Evolutionary conservation across 768 basidiomycete genomes (phyloP).

Genomic region (Suillus americanus): DNA sequence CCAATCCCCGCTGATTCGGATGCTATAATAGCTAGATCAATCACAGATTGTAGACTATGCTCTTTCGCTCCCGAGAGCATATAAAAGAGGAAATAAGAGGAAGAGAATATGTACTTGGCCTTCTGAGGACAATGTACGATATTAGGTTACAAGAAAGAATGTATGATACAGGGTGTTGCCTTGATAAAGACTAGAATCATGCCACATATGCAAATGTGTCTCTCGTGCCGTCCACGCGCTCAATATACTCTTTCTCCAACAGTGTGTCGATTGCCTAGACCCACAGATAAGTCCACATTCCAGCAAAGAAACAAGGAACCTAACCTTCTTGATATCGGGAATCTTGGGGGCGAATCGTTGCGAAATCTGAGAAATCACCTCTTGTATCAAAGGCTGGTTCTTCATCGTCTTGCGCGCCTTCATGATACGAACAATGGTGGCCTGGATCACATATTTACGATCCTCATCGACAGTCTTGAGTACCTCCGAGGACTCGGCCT

Average conservation of each 20-base stretch:
- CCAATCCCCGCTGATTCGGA: not conserved
- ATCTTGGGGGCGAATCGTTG: conserved; percentile 91
- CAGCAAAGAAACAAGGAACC: not conserved
- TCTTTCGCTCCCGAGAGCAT: not conserved
- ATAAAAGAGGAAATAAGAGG: not conserved
- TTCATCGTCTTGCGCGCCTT: conserved; percentile 95
- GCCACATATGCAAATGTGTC: conserved; percentile 58
- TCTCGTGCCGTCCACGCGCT: conserved; percentile 87
- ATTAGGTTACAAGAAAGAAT: not conserved
- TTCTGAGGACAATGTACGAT: not conserved
- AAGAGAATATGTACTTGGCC: not conserved
- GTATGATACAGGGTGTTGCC: not conserved
- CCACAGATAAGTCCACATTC: conserved; percentile 11
- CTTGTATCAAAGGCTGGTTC: conserved; percentile 86
- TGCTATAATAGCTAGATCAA: not conserved
- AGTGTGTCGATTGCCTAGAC: conserved; percentile 85
- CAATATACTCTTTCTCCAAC: conserved; percentile 97
- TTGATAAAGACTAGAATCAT: conserved; percentile 17
- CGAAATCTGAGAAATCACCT: conserved; percentile 87
- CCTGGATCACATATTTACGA: conserved; percentile 94
- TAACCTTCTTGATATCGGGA: conserved; percentile 93
- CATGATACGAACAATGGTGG: conserved; percentile 94
- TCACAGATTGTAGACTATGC: not conserved
- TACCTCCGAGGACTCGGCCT: conserved; percentile 86
- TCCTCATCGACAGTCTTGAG: conserved; percentile 96